Evolutionary conservation across 164 flowering plant genomes (phyloP).

Genomic region (Aristolochia californica): DNA sequence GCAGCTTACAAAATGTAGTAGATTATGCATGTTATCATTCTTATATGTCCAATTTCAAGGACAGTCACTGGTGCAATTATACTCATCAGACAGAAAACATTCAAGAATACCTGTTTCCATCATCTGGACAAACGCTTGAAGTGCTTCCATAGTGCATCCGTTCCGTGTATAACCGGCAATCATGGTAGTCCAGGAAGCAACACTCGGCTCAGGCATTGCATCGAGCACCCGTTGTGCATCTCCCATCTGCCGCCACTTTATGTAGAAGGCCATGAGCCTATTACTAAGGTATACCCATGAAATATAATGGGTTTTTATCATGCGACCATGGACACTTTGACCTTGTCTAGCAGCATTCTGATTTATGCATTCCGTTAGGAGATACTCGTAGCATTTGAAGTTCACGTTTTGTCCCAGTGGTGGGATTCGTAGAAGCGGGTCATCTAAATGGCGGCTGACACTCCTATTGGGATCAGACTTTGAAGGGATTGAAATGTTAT

Average conservation of each 20-base stretch:
- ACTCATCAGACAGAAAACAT: neutral
- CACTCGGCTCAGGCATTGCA: slow-evolving; percentile 19
- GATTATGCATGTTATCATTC: too few relatives aligned
- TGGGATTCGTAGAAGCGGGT: slow-evolving; percentile 14
- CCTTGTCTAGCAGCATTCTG: slow-evolving; percentile 16
- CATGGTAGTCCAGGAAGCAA: slow-evolving; percentile 24
- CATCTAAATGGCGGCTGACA: slow-evolving; percentile 12
- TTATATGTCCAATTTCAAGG: too few relatives aligned
- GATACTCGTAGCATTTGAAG: slow-evolving; percentile 19
- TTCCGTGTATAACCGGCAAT: slow-evolving; percentile 18
- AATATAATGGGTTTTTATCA: slow-evolving; percentile 19
- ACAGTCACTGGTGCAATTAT: neutral
- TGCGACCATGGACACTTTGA: slow-evolving; percentile 24
- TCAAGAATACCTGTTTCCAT: slow-evolving; percentile 12
- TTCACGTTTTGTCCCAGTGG: slow-evolving; percentile 10
- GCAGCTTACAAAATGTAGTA: too few relatives aligned
- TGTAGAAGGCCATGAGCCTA: slow-evolving; percentile 18
- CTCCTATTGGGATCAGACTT: slow-evolving; percentile 6
- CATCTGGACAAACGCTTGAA: slow-evolving; percentile 16
- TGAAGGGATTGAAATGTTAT: slow-evolving; percentile 7
- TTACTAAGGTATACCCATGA: slow-evolving; percentile 17
- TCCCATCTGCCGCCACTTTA: slow-evolving; percentile 12
- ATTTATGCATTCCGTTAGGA: slow-evolving; percentile 16
- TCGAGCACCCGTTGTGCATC: slow-evolving; percentile 22
- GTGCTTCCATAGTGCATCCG: slow-evolving; percentile 8